Base-by-base conservation (phyloP, 2,329 filamentous ascomycete genomes). In the Thelonectria blattea region DNA sequence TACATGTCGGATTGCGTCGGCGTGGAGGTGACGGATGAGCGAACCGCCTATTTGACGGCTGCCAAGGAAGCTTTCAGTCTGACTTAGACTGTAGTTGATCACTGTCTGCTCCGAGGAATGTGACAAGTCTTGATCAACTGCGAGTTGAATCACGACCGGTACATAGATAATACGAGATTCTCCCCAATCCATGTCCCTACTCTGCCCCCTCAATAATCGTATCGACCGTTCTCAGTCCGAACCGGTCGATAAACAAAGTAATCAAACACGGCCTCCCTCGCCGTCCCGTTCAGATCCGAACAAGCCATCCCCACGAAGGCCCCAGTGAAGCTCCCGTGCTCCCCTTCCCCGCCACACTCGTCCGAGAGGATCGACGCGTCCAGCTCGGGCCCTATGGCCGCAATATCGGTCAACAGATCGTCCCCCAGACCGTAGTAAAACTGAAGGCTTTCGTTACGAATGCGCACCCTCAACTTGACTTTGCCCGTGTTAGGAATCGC, bases 241-340 rank as follows among this genome's bases (percentile, higher is more conserved):
- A 80, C 79, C 5, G 83, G 84, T 2, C 76, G 73, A 68, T 86
- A 86, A 0, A 76, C 62, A 56, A 86, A 83, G 45, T 83, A 79
- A 57, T 84, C 82, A 71, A 86, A 86, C 5, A 61, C 73, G 0
- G 84, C 83, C 53, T 74, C 70, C 54, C 72, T 63, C 9, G 75
- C 81, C 15, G 78, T 79, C 2, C 84, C 84, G 56, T 86, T 85
- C 43, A 85, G 56, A 70, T 86, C 84, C 3, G 83, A 85, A 42
- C 80, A 82, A 1, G 84, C 83, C 63, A 86, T 73, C 0, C 84
- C 84, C 0, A 85, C 80, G 74, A 86, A 86, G 0, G 86, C 84
- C 0, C 86, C 86, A 0, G 86, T 88, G 63, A 88, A 89, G 70
- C 86, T 88, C 1, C 86, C 86, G 63, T 88, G 84, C 2, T 76